Evolutionary conservation across 176 grass and related monocot genomes (phyloP).

Genomic region (Rhynchospora breviuscula): DNA sequence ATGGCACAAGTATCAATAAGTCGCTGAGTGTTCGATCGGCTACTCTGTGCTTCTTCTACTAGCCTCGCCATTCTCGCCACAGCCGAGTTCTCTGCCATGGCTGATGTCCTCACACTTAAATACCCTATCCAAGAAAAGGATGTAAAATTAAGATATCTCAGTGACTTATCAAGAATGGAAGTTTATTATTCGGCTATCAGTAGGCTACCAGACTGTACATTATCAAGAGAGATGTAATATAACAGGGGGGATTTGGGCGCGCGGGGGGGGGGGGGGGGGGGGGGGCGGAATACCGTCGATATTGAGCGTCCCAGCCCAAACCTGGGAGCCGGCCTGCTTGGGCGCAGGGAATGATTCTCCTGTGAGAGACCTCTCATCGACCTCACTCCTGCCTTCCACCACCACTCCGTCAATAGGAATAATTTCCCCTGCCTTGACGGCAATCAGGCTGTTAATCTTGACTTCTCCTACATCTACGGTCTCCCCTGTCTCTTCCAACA

Average conservation of each 20-base stretch:
- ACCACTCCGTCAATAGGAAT: slow-evolving; percentile 85
- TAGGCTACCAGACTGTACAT: background rate
- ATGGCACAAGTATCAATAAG: slow-evolving; percentile 84
- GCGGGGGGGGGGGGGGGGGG: too few relatives aligned
- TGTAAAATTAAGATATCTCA: slow-evolving; percentile 17
- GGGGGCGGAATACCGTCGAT: slow-evolving; percentile 91
- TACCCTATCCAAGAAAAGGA: slow-evolving; percentile 52
- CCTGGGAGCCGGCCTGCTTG: slow-evolving; percentile 68
- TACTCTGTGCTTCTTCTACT: slow-evolving; percentile 97
- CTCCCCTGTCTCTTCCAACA: slow-evolving; percentile 66
- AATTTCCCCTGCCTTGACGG: slow-evolving; percentile 85
- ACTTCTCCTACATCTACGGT: slow-evolving; percentile 62
- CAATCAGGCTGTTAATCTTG: slow-evolving; percentile 56
- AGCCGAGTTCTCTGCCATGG: slow-evolving; percentile 67
- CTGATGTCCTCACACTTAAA: slow-evolving; percentile 83
- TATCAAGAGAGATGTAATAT: background rate
- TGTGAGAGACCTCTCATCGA: slow-evolving; percentile 77
- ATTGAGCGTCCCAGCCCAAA: slow-evolving; percentile 94
- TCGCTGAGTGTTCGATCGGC: slow-evolving; percentile 61
- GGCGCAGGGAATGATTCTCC: slow-evolving; percentile 82
- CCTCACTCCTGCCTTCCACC: slow-evolving; percentile 63
- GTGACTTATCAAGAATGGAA: background rate
- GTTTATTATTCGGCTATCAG: background rate
- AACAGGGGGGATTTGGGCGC: background rate
- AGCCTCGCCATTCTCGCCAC: slow-evolving; percentile 90